Evolutionary conservation across 176 grass and related monocot species (phyloP), one percentile per base, ranked within the genome.

Genomic region (Otatea glauca): DNA sequence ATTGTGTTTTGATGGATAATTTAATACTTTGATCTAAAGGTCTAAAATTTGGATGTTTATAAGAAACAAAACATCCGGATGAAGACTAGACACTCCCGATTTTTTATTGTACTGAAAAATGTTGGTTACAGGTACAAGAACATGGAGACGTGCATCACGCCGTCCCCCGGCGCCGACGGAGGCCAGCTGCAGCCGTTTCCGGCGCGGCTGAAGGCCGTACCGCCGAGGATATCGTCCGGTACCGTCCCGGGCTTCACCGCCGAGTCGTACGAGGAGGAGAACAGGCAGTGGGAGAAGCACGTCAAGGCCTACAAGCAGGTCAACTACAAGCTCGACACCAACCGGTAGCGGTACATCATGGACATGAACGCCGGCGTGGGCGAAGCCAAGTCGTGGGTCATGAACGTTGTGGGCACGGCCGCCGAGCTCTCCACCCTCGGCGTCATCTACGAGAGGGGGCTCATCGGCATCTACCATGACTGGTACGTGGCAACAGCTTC

Each of bases 351-450:
- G 64, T 95, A 95, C 76, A 84, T 98, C 72, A 85, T 98, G 93
- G 96, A 98, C 85, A 95, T 98, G 96, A 95, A 95, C 67, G 91
- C 96, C 21, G 96, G 96, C 71, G 81, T 98, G n/a, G 96, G 96
- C 7, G 84, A 29, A 29, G 29, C 29, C 34, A 93, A 89, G 78
- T 82, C 94, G 20, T 95, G 93, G 96, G 93, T 95, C 47, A 98
- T 98, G 91, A 98, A 95, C 70, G 91, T 98, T 21, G 91, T 98
- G 80, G 91, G 89, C 0, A 94, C 91, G 4, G 74, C 71, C 13
- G 85, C 91, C n/a, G 89, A 98, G 82, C 77, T 63, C 64, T 92
- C 89, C 54, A 92, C 93, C 1, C 89, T 98, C 9, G 89, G 88
- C 37, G 91, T 92, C 37, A 53, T 98, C 35, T 98, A 92, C 32